These are phyloP conservation scores for Candida taoyuanica DNA, from an alignment of 805 yeast species.

Conservation along the genomic window DNA sequence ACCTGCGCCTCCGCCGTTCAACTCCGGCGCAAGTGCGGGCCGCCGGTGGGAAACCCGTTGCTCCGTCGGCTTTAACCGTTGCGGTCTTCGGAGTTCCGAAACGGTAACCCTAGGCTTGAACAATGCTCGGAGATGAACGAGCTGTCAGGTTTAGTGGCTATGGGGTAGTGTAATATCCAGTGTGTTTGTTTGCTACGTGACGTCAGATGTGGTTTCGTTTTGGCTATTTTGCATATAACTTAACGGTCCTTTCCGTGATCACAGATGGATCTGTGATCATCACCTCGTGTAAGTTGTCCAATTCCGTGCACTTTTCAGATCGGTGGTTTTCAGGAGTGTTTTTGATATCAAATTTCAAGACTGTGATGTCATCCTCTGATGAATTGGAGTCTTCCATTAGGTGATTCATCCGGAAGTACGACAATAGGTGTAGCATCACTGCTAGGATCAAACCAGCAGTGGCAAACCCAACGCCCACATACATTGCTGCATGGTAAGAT, in stretches of 20 bases:
- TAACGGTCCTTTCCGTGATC: no score
- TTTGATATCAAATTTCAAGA: background rate
- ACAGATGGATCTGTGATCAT: no score
- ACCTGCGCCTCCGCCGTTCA: background rate
- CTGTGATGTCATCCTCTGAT: background rate
- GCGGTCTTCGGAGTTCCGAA: background rate
- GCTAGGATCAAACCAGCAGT: constrained; percentile 36
- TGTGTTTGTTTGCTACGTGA: no score
- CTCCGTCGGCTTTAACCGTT: background rate
- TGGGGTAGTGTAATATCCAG: no score
- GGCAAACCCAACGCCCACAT: constrained; percentile 57
- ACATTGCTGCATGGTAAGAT: constrained; percentile 55
- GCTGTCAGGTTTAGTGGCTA: background rate
- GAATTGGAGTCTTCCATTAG: background rate
- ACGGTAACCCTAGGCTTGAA: no score
- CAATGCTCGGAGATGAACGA: background rate
- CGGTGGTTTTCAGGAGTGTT: background rate
- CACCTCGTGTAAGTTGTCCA: no score
- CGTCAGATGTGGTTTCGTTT: no score
- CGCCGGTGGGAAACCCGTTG: background rate
- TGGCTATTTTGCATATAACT: no score
- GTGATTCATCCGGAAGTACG: constrained; percentile 1
- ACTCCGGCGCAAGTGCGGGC: background rate
- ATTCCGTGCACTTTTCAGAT: no score
- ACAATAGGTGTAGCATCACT: constrained; percentile 3